phyloP scores from a whole-genome alignment of 495 filamentous ascomycete species.

The Hypoxylon crocopeplum region DNA sequence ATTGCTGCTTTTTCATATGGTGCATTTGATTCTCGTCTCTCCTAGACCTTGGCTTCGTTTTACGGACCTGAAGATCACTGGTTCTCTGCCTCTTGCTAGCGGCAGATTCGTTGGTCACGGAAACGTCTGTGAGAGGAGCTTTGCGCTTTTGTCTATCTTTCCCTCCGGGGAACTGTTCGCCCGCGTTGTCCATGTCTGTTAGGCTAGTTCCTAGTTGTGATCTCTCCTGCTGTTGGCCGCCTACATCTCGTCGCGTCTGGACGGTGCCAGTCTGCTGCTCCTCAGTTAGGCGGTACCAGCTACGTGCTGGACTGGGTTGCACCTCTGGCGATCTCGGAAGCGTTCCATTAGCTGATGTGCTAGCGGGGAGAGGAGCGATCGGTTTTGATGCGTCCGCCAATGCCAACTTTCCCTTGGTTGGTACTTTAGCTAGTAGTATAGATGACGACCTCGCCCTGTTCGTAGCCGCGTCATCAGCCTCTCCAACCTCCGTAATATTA shows the following conservation, averaged over 20 bases:
- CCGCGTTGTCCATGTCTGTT: too few relatives aligned
- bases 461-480: neutral
- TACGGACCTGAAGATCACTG: neutral
- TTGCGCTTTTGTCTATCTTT: conserved; percentile 1
- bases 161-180: neutral
- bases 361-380: neutral
- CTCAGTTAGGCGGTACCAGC: too few relatives aligned
- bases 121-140: neutral
- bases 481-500: conserved; percentile 1
- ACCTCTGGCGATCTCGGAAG: neutral
- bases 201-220: too few relatives aligned
- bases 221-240: too few relatives aligned
- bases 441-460: neutral
- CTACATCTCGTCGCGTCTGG: too few relatives aligned
- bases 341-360: neutral
- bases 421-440: neutral
- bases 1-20: neutral
- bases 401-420: neutral
- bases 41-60: too few relatives aligned
- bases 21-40: too few relatives aligned
- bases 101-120: neutral
- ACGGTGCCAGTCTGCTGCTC: too few relatives aligned
- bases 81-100: conserved; percentile 1
- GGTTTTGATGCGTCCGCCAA: neutral
- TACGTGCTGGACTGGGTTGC: neutral